Evolutionary conservation across 345 rosid genomes (phyloP), one percentile per base, ranked within the genome.

Genomic region (Gossypium longicalyx): DNA sequence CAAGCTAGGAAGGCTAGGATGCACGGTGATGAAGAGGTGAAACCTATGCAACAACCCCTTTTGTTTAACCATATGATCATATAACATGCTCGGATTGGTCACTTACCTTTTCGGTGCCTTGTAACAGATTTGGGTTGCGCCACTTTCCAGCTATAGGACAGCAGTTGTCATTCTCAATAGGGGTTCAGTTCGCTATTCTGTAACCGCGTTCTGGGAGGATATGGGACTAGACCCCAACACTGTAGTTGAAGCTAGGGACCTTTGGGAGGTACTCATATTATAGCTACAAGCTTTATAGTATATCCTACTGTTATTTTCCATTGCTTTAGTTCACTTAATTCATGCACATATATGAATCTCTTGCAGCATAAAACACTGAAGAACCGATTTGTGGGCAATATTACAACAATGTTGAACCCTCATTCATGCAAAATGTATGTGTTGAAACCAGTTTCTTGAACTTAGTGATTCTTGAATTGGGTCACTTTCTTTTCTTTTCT

Each of bases 1-100:
- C 98, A 94, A 72, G 97, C 95, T 67, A 84, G 84, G 82, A 94
- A 92, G 82, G 93, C 84, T 64, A 86, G 87, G 70, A 79, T 80
- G 76, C 82, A 84, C 69, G 93, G 97, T 20, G 88, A 89, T 80
- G 51, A 75, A 19, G 89, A 92, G 97, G 98, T 92, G 52, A 82
- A 67, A 16, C 20, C 2, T 27, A 23, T 51, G 41, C 41, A 34
- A 20, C n/a, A 10, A 27, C 10, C 15, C 4, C 58, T 49, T 58
- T 44, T 16, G 7, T 3, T 29, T 70, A 27, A 27, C 12, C 25
- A 2, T 22, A 65, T 51, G 3, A 16, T 25, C 20, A 48, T 61
- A 20, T 71, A 34, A 19, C 56, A 51, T 12, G 2, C 58, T 62
- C 25, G 47, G 63, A 16, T 73, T 61, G 44, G 23, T 59, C 67